Conservation (phyloP, 2,329 filamentous ascomycete genomes). For the Thelonectria olida region DNA sequence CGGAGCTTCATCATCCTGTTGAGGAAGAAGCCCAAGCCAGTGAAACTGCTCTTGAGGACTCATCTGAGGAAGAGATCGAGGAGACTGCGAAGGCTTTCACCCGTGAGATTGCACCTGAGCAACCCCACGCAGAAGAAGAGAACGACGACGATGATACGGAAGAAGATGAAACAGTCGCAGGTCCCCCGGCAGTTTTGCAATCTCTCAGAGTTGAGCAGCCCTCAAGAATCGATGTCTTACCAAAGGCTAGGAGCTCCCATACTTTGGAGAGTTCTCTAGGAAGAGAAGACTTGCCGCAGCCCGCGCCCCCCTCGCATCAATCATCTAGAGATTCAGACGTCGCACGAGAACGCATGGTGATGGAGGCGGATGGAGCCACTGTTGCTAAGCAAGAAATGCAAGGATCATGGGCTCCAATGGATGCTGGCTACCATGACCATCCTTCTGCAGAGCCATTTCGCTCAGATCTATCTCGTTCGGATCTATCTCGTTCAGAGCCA, state of each 20-base stretch:
- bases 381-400: constrained; percentile 15
- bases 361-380: background rate
- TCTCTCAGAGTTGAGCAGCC: background rate
- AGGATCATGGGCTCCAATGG: constrained; percentile 13
- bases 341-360: constrained; percentile 10
- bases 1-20: background rate
- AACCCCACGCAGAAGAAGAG: background rate
- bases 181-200: background rate
- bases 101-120: background rate
- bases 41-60: background rate
- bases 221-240: background rate
- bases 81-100: background rate
- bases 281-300: constrained; percentile 23
- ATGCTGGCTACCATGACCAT: constrained; percentile 24
- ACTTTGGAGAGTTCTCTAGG: background rate
- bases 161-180: background rate
- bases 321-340: background rate
- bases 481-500: constrained; percentile 12
- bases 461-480: constrained; percentile 31
- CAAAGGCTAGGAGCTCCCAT: constrained; percentile 2
- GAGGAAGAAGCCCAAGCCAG: background rate
- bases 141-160: background rate
- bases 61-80: background rate
- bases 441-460: background rate
- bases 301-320: background rate